Evolutionary conservation across 768 basidiomycete genomes (phyloP).

Genomic region (Xanthoconium stramineum): DNA sequence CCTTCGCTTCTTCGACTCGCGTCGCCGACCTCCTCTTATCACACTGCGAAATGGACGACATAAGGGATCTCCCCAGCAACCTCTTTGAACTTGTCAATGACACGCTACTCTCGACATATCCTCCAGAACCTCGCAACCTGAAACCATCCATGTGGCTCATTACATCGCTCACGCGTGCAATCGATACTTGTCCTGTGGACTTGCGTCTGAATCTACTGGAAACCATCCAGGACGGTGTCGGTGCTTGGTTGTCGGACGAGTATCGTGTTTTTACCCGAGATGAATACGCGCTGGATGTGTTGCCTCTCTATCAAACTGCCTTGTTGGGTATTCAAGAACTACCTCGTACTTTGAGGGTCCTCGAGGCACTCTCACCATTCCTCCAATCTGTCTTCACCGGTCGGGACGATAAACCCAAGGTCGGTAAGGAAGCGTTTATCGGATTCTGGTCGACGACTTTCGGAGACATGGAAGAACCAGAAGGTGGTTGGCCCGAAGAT

Average conservation of each 20-base stretch:
- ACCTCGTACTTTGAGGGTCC: constrained; percentile 35
- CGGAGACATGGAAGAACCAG: constrained; percentile 38
- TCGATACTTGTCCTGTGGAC: constrained; percentile 55
- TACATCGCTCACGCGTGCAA: constrained; percentile 47
- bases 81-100: constrained; percentile 61
- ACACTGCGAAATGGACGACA: constrained; percentile 48
- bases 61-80: constrained; percentile 49
- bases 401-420: constrained; percentile 43
- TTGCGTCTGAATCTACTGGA: constrained; percentile 46
- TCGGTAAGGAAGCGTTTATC: constrained; percentile 49
- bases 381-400: constrained; percentile 58
- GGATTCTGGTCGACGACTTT: constrained; percentile 61
- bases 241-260: constrained; percentile 65
- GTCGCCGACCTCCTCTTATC: constrained; percentile 62
- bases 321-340: constrained; percentile 51
- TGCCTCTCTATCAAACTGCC: constrained; percentile 61
- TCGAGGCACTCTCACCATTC: constrained; percentile 48
- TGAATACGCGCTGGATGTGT: constrained; percentile 58
- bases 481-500: constrained; percentile 52
- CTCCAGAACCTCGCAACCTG: constrained; percentile 54
- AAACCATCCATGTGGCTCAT: constrained; percentile 61
- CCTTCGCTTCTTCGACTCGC: constrained; percentile 44
- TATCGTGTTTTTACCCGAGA: constrained; percentile 44
- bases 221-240: constrained; percentile 50
- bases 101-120: constrained; percentile 60